Evolutionary conservation across 345 rosid species (phyloP), one percentile per base, ranked within the genome.

Genomic region (Erysimum cheiranthoides): DNA sequence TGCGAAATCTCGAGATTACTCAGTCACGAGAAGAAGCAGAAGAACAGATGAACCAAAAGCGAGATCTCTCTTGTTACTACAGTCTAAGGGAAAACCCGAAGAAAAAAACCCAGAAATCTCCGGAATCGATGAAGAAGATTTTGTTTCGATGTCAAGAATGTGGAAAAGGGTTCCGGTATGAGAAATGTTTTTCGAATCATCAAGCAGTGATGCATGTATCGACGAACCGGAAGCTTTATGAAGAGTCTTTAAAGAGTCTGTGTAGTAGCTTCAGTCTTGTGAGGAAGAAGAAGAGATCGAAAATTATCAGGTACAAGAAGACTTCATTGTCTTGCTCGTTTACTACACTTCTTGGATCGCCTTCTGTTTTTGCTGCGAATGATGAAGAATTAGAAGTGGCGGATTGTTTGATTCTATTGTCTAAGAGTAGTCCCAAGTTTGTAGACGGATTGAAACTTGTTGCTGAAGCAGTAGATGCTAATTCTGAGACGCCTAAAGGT

Each of bases 1-100:
- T 59, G 21, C 76, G 73, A 81, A 73, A 81, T 53, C 84, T 80
- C 75, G 80, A 70, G 79, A 80, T 77, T 54, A 11, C 45, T 74
- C 87, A 76, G 50, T 62, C 62, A 51, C 79, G 40, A 45, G 61
- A 78, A 32, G 51, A 8, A 67, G 4, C 71, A 63, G 84, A 78
- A 35, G 54, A 11, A 12, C n/a, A 61, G 8, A 42, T 10, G 70
- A 62, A 72, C 47, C 57, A 68, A 45, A 11, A 49, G 56, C 58
- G 57, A 75, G 51, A 43, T 32, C 57, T 78, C 74, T 73, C 68
- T 74, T 71, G 77, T 76, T 60, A 70, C 72, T 86, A 88, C 68
- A 80, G 73, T 16, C 82, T 88, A 14, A 83, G 93, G 78, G 85
- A 85, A 50, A 83, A 88, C 47, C 93, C 93, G 28, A 90, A 86